These are phyloP conservation scores for Uronychia binucleata DNA, from an alignment of 73 alveolate genomes.

Conservation along the genomic window DNA sequence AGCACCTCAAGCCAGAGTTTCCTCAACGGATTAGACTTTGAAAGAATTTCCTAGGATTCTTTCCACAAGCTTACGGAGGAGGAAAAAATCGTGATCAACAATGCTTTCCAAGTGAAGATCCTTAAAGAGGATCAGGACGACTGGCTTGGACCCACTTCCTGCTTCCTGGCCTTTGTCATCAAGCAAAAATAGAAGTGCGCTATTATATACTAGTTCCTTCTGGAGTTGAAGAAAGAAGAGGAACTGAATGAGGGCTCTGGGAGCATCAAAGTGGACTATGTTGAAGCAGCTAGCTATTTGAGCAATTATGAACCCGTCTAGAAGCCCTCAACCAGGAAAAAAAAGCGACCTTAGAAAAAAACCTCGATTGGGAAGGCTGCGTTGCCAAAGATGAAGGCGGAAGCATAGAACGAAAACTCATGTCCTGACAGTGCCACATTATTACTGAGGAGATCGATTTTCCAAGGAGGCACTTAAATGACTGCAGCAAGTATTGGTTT, in stretches of 20 bases:
- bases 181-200: not conserved
- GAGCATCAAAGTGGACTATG: not conserved
- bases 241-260: not conserved
- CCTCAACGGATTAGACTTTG: too few relatives aligned
- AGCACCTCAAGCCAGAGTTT: not conserved
- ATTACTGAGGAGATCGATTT: too few relatives aligned
- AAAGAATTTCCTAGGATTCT: too few relatives aligned
- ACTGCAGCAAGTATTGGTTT: too few relatives aligned
- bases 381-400: not conserved
- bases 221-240: not conserved
- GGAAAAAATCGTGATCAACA: not conserved
- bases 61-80: not conserved
- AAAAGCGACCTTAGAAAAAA: not conserved
- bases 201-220: too few relatives aligned
- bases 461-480: too few relatives aligned
- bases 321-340: not conserved
- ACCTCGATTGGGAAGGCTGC: not conserved
- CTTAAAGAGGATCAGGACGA: not conserved
- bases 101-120: not conserved
- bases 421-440: too few relatives aligned
- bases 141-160: not conserved
- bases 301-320: not conserved
- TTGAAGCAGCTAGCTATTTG: not conserved
- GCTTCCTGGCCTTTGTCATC: not conserved
- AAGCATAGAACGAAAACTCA: too few relatives aligned